These are phyloP conservation scores for Orbilia quercus DNA, from an alignment of 2,329 filamentous ascomycete species.

Conservation along the genomic window DNA sequence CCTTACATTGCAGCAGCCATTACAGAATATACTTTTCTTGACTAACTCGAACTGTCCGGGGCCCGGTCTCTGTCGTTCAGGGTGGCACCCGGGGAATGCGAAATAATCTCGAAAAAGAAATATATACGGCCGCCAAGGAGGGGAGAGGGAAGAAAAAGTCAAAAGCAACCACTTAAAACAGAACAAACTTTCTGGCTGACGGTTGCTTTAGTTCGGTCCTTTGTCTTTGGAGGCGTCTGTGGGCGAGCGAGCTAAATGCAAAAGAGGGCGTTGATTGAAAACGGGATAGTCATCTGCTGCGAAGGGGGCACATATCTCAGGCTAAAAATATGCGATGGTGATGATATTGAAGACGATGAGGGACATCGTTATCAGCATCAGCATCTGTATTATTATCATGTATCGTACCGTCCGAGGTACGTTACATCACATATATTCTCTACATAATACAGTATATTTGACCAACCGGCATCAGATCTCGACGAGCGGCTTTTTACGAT, in stretches of 20 bases:
- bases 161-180: conserved; percentile 57
- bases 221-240: conserved; percentile 12
- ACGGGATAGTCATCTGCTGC: conserved; percentile 46
- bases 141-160: conserved; percentile 24
- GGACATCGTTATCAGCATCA: neutral
- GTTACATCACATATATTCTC: conserved; percentile 11
- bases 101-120: no score
- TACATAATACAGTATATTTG: no score
- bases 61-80: conserved; percentile 4
- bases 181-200: conserved; percentile 55
- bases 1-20: neutral
- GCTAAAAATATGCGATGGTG: conserved; percentile 16
- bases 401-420: conserved; percentile 28
- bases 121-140: neutral
- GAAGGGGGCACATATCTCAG: conserved; percentile 2
- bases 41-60: conserved; percentile 21
- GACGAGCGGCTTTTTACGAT: conserved; percentile 10
- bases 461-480: no score
- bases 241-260: conserved; percentile 49
- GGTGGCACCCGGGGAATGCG: conserved; percentile 44
- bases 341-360: neutral
- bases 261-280: conserved; percentile 55
- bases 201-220: conserved; percentile 28
- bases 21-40: conserved; percentile 7
- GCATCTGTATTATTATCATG: neutral